These are phyloP conservation scores for Pythium aquatile DNA, from an alignment of 352 stramenopile species.

Conservation along the genomic window DNA sequence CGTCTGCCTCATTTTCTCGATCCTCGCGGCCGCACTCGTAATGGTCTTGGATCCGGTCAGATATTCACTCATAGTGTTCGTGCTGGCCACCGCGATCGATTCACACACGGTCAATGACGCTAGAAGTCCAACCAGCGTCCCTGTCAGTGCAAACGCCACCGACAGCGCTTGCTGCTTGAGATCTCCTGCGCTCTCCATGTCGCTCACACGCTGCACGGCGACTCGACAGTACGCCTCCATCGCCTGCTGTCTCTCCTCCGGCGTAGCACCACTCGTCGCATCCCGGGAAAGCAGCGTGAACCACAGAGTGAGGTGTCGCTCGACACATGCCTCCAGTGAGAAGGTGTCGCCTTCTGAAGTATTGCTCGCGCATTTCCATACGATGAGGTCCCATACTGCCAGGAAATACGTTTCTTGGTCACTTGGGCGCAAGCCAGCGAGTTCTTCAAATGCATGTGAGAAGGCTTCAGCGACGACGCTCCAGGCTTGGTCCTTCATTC, in stretches of 20 bases:
- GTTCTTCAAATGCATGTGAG: conserved; percentile 9
- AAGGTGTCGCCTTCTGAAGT: background rate
- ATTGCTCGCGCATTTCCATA: background rate
- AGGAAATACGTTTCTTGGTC: background rate
- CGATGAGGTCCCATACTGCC: conserved; percentile 1
- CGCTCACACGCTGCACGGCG: background rate
- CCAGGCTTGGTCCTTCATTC: background rate
- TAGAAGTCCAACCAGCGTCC: conserved; percentile 12
- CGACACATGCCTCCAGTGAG: background rate
- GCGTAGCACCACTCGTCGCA: background rate
- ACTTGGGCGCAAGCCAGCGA: background rate
- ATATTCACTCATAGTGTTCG: background rate
- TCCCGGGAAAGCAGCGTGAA: conserved; percentile 15
- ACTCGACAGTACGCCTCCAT: conserved; percentile 21
- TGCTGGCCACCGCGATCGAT: conserved; percentile 1
- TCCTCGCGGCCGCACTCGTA: background rate
- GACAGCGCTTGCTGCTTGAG: background rate
- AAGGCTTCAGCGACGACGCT: background rate
- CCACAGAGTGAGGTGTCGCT: conserved; percentile 14
- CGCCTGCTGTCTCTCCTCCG: conserved; percentile 6
- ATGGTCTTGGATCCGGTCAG: background rate
- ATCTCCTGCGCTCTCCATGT: background rate
- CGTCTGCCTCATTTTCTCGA: background rate
- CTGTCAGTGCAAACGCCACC: background rate
- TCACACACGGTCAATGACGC: conserved; percentile 13